Base-by-base conservation (phyloP, 2,329 filamentous ascomycete genomes). In the Ophiostoma quercus region DNA sequence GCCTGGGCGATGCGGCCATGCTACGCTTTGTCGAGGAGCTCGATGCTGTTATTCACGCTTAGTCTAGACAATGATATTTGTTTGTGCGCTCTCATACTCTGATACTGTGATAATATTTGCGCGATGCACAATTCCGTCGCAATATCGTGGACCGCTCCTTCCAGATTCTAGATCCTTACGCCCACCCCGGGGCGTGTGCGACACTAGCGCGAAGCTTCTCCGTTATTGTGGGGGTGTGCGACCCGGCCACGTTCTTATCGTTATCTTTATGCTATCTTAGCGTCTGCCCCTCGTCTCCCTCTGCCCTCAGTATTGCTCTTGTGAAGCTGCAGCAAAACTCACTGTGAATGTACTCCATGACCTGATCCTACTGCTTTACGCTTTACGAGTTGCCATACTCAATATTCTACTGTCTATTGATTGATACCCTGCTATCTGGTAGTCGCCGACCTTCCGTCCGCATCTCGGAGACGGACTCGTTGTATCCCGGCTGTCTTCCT, bases 231-330 rank as follows among this genome's bases (percentile, higher is more conserved):
- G 51, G 51, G 51, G 51, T 57, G n/a, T 8, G 51, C 51, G 22
- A 57, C 22, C 51, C 9, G 22, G 22, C 51, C 51, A 57, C 51
- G 51, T 57, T 57, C 37, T 41, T 29, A 25, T 25, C 34, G 19
- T 66, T 69, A 69, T 69, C 62, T 69, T 57, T 57, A 69, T 14
- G 68, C 68, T 66, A 69, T 69, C 67, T 68, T 65, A 57, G 51
- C 22, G 22, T 25, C 2, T 57, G 51, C 51, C 51, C 51, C 51
- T 57, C 51, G 3, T n/a, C 14, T 47, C 14, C 29, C 47, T 54
- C 19, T 54, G 47, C 22, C 25, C 25, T 29, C 25, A 29, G 25
- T 29, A 29, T 2, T 29, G 25, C 25, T 29, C 25, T 29, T 29
- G 25, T 29, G 25, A 29, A 29, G 25, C 8, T 19, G 19, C 47